Evolutionary conservation across 805 yeast genomes (phyloP).

Genomic region (Lachancea quebecensis): DNA sequence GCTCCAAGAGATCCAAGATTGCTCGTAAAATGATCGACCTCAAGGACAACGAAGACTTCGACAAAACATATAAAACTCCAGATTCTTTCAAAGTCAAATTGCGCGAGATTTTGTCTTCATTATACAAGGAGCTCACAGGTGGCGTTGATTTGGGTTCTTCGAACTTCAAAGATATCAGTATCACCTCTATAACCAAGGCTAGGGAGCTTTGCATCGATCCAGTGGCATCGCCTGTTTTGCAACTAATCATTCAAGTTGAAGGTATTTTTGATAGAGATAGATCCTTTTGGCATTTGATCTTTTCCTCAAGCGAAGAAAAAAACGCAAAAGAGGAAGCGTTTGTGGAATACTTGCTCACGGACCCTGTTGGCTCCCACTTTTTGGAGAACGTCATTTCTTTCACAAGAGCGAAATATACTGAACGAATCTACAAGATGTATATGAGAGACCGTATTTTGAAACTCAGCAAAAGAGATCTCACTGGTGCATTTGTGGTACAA

Average conservation of each 20-base stretch:
- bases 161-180: slow-evolving; percentile 15
- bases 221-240: slow-evolving; percentile 82
- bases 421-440: slow-evolving; percentile 61
- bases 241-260: slow-evolving; percentile 69
- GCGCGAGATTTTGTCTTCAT: slow-evolving; percentile 38
- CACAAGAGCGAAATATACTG: slow-evolving; percentile 61
- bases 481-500: slow-evolving; percentile 76
- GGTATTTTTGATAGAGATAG: slow-evolving; percentile 73
- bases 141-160: slow-evolving; percentile 24
- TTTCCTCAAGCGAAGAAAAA: slow-evolving; percentile 44
- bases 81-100: slow-evolving; percentile 57
- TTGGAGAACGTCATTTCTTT: slow-evolving; percentile 62
- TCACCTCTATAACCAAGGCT: slow-evolving; percentile 40
- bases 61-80: slow-evolving; percentile 63
- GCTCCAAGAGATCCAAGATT: slow-evolving; percentile 78
- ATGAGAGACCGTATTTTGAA: slow-evolving; percentile 69
- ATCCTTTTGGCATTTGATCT: slow-evolving; percentile 58
- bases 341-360: slow-evolving; percentile 76
- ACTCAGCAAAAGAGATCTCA: slow-evolving; percentile 72
- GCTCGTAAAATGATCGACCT: slow-evolving; percentile 93
- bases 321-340: slow-evolving; percentile 67
- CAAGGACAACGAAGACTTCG: slow-evolving; percentile 67
- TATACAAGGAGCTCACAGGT: slow-evolving; percentile 32
- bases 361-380: slow-evolving; percentile 91
- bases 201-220: slow-evolving; percentile 74